Base-by-base conservation (phyloP, 805 yeast species). In the Yarrowia alimentaria region DNA sequence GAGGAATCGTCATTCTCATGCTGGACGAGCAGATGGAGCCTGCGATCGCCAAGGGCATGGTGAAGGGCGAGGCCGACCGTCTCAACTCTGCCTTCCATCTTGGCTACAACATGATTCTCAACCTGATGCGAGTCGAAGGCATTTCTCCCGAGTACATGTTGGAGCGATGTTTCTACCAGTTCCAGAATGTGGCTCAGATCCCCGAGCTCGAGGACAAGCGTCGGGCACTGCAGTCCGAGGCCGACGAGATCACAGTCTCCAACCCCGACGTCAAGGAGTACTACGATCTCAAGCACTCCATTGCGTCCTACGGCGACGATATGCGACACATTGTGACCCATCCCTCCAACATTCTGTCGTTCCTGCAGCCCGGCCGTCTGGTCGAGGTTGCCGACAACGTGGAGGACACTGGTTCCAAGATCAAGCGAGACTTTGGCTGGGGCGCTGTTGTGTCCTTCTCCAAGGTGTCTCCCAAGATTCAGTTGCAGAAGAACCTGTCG, bases 1-100 rank as follows among this genome's bases (percentile, higher is more conserved):
- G 99, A 67, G 99, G 99, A 71, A 89, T 93, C 67, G 99, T 93
- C 43, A 93, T 93, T 58, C 86, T 93, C 93, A 93, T 93, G 99
- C 89, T 93, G 66, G 98, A 93, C 65, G 98, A 93, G 65, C 93
- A 93, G 63, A 93, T 93, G 99, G 99, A 93, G 66, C 99, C 99
- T 4, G 94, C 90, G 61, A 96, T 93, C 33, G 99, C 99, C 16
- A 93, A 93, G 65, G 97, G 98, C 1, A 93, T 93, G 99, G 99
- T 93, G 17, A 91, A 91, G 67, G 99, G 99, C 64, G 96, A 89
- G 63, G 97, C 99, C 24, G 99, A 93, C 69, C 76, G 99, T 59
- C 76, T 93, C 53, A 98, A 93, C 63, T 91, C 98, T 16, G 98
- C 99, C 0, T 93, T 93, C 77, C 99, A 93, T 65, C 72, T 93